These are phyloP conservation scores for Ilyonectria destructans DNA, from an alignment of 2,329 filamentous ascomycete species.

Conservation along the genomic window DNA sequence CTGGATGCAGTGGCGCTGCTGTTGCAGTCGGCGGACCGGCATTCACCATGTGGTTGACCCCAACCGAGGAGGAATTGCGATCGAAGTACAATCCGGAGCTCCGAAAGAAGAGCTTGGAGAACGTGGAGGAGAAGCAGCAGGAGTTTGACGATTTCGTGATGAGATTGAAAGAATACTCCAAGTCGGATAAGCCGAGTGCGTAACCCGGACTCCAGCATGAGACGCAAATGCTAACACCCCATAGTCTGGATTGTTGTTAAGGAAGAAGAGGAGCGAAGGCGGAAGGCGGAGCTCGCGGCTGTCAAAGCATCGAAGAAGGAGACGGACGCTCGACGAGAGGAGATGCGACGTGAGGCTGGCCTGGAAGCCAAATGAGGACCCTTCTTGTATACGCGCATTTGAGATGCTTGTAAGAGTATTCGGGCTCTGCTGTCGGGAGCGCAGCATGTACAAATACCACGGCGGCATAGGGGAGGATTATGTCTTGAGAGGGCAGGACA, in stretches of 20 bases:
- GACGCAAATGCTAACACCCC: slow-evolving; percentile 31
- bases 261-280: slow-evolving; percentile 63
- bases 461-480: slow-evolving; percentile 21
- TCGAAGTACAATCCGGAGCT: slow-evolving; percentile 94
- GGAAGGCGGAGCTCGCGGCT: slow-evolving; percentile 55
- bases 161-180: slow-evolving; percentile 89
- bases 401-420: slow-evolving; percentile 46
- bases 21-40: slow-evolving; percentile 89
- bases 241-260: slow-evolving; percentile 69
- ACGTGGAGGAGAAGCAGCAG: slow-evolving; percentile 81
- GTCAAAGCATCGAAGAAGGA: slow-evolving; percentile 59
- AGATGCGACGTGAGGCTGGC: slow-evolving; percentile 66
- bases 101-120: slow-evolving; percentile 89
- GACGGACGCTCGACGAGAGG: slow-evolving; percentile 62
- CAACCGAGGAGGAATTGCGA: slow-evolving; percentile 93
- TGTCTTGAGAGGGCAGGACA: slow-evolving; percentile 17
- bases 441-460: slow-evolving; percentile 42
- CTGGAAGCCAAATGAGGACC: slow-evolving; percentile 54
- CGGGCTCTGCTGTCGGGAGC: slow-evolving; percentile 18
- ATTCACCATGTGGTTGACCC: slow-evolving; percentile 84
- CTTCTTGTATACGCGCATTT: slow-evolving; percentile 12
- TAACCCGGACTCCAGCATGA: slow-evolving; percentile 32
- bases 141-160: slow-evolving; percentile 92
- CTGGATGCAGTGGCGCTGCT: slow-evolving; percentile 73
- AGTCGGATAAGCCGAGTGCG: slow-evolving; percentile 92